phyloP scores from a whole-genome alignment of 2,329 filamentous ascomycete species.

The Aspergillus piperis region DNA sequence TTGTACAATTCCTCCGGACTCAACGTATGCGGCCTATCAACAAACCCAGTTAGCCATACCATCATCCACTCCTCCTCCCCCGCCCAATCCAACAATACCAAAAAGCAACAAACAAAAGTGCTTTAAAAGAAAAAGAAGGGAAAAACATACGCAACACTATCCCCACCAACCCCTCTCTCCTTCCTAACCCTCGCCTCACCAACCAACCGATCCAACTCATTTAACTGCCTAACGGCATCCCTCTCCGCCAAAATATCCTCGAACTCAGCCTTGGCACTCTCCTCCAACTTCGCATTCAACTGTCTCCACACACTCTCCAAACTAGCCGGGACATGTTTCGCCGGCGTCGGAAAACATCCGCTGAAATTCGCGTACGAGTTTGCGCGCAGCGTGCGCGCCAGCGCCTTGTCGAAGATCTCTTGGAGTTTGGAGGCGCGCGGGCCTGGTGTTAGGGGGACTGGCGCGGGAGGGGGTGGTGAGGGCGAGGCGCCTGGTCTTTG shows the following conservation, averaged over 20 bases:
- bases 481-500: slow-evolving; percentile 39
- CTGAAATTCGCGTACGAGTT: slow-evolving; percentile 64
- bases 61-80: too few relatives aligned
- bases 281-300: slow-evolving; percentile 60
- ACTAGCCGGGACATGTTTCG: slow-evolving; percentile 57
- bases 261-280: slow-evolving; percentile 60
- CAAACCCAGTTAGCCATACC: slow-evolving; percentile 1
- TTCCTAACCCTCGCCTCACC: slow-evolving; percentile 59
- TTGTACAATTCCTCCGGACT: slow-evolving; percentile 58
- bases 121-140: background rate
- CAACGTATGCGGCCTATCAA: slow-evolving; percentile 58
- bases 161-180: slow-evolving; percentile 43
- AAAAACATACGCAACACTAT: slow-evolving; percentile 50
- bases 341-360: slow-evolving; percentile 64
- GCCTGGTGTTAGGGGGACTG: slow-evolving; percentile 57
- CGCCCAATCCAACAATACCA: background rate
- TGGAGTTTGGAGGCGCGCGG: slow-evolving; percentile 62
- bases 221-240: slow-evolving; percentile 59
- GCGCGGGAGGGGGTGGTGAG: slow-evolving; percentile 56
- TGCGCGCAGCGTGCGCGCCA: slow-evolving; percentile 61
- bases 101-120: background rate
- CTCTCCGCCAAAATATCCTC: slow-evolving; percentile 60
- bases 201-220: slow-evolving; percentile 62
- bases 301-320: slow-evolving; percentile 60
- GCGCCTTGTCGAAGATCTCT: slow-evolving; percentile 61